Evolutionary conservation across 1,139 yeast genomes (phyloP).

Genomic region (Zygosaccharomyces sapae): DNA sequence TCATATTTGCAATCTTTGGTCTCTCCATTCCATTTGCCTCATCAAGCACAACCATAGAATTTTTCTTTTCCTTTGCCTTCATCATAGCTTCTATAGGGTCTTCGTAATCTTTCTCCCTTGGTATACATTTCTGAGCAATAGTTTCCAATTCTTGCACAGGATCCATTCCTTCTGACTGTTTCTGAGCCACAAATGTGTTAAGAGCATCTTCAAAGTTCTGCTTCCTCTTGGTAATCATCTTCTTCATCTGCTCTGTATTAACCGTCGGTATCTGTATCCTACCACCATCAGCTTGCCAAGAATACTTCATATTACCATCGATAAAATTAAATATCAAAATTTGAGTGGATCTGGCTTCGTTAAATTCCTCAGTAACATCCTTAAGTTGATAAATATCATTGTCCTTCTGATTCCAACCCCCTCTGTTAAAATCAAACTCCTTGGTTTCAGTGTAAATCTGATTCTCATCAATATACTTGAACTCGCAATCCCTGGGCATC

Average conservation of each 20-base stretch:
- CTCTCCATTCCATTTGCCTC: conserved; percentile 31
- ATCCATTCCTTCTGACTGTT: conserved; percentile 36
- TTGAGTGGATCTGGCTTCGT: conserved; percentile 40
- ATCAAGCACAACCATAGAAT: conserved; percentile 21
- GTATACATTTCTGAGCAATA: conserved; percentile 43
- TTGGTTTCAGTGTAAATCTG: conserved; percentile 51
- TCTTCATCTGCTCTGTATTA: conserved; percentile 49
- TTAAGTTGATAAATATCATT: conserved; percentile 47
- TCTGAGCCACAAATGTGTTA: conserved; percentile 40
- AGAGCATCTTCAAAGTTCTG: conserved; percentile 48
- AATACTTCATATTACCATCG: conserved; percentile 55
- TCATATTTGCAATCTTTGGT: conserved; percentile 44
- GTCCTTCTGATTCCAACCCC: conserved; percentile 47
- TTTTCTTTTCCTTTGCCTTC: conserved; percentile 20
- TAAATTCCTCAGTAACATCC: conserved; percentile 31
- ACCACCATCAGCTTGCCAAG: conserved; percentile 38
- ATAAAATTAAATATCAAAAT: conserved; percentile 70
- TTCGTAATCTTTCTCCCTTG: conserved; percentile 44
- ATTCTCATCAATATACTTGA: conserved; percentile 72
- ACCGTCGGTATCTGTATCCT: conserved; percentile 43
- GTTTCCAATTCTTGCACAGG: conserved; percentile 40
- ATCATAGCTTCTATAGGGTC: conserved; percentile 53
- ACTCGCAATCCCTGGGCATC: conserved; percentile 63
- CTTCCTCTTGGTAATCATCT: conserved; percentile 57
- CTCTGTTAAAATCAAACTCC: conserved; percentile 44